Conservation (phyloP, 129 eudicot species). For the Ambrosia artemisiifolia region DNA sequence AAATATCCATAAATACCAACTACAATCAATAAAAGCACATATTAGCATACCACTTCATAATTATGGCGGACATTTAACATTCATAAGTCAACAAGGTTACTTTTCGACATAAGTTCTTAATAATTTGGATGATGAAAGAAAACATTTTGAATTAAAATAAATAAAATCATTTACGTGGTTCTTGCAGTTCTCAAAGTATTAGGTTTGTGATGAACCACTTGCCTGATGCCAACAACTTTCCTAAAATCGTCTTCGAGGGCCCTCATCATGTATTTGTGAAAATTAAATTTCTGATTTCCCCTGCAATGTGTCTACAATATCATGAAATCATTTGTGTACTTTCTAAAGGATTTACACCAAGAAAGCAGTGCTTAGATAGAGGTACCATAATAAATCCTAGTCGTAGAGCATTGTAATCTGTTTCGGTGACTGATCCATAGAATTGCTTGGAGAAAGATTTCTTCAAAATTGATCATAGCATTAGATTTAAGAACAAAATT, state of each 20-base stretch:
- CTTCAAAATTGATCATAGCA: conserved; percentile 46
- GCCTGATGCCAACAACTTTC: conserved; percentile 94
- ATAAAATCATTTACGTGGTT: neutral
- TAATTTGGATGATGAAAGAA: neutral
- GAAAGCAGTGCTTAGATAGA: neutral
- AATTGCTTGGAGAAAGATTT: conserved; percentile 81
- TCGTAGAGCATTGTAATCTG: conserved; percentile 77
- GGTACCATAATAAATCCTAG: conserved; percentile 78
- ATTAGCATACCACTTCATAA: neutral
- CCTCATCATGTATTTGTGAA: conserved; percentile 95
- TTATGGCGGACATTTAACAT: no score
- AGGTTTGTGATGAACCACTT: conserved; percentile 26
- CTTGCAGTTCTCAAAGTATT: neutral
- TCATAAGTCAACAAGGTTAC: neutral
- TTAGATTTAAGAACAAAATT: conserved; percentile 18
- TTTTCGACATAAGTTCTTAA: neutral
- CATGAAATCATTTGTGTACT: conserved; percentile 7
- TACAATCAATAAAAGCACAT: conserved; percentile 41
- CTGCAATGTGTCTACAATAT: conserved; percentile 78
- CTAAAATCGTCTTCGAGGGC: conserved; percentile 89
- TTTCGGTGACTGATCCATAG: conserved; percentile 77
- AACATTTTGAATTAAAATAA: neutral
- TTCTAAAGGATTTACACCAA: neutral
- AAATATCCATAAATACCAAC: conserved; percentile 92
- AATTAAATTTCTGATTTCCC: conserved; percentile 76